Base-by-base conservation (phyloP, 1,284 basidiomycete species). In the Coniophora puteana region DNA sequence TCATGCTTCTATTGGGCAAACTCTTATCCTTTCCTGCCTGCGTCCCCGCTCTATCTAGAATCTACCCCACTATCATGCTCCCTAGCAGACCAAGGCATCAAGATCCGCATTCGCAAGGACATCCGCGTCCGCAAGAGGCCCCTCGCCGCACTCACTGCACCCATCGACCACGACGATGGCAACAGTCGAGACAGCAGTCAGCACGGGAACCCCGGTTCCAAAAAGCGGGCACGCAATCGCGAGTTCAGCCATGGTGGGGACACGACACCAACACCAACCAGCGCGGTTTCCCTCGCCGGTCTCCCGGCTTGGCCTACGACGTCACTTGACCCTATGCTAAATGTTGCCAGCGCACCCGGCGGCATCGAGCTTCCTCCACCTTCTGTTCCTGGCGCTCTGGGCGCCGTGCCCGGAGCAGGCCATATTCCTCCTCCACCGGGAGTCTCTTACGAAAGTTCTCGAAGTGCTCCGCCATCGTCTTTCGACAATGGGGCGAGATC, bases 91-190 rank as follows among this genome's bases (percentile, higher is more conserved):
- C 92, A 95, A 63, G 92, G 92, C 4, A 88, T 94, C 60, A 93
- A 94, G 64, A 93, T 95, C 36, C 81, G 92, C 20, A 93, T 94
- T 28, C 78, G 91, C 31, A 93, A 92, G 60, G 89, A 93, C 50
- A 89, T 89, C 29, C 79, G 88, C 2, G 80, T 86, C 18, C 76
- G 88, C 46, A 89, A 89, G 58, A 70, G 79, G 10, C 75, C 78
- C 1, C 66, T 72, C 13, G 63, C 66, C 20, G 65, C 67, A 0
- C 55, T 71, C 20, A 68, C 68, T 0, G 51, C 69, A 17, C 58
- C 65, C 1, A 57, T 68, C 16, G 64, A 66, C 25, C 51, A 61
- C 25, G 65, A 62, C 4, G 57, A 63, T 30, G 52, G 55, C n/a
- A 50, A 59, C 12, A 57, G 44, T 23, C 36, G 24, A 7, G 57